These are phyloP conservation scores for Claviceps fusiformis DNA, from an alignment of 2,329 filamentous ascomycete genomes.

Conservation along the genomic window DNA sequence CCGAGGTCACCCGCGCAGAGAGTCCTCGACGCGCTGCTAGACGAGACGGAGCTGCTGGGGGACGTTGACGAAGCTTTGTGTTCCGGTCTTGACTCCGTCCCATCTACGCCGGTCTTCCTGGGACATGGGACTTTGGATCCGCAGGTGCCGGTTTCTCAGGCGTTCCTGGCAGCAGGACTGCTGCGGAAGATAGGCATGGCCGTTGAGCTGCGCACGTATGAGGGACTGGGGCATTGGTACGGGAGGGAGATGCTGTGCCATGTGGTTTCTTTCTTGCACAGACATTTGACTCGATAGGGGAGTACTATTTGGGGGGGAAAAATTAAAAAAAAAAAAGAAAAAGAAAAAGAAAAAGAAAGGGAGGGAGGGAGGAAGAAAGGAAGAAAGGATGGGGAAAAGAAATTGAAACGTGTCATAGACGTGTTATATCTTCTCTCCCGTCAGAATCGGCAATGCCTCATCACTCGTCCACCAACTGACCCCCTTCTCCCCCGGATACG, in stretches of 20 bases:
- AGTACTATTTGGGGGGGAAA: neutral
- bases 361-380: too few relatives aligned
- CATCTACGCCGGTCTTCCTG: constrained; percentile 28
- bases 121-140: constrained; percentile 30
- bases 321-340: too few relatives aligned
- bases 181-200: constrained; percentile 21
- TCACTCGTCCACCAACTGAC: constrained; percentile 79
- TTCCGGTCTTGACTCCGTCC: constrained; percentile 5
- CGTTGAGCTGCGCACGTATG: constrained; percentile 25
- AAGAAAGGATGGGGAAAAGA: too few relatives aligned
- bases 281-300: neutral
- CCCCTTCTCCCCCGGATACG: constrained; percentile 62
- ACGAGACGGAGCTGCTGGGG: constrained; percentile 14
- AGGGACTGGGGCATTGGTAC: constrained; percentile 31
- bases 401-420: too few relatives aligned
- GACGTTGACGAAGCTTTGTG: neutral
- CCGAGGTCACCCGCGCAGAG: constrained; percentile 7
- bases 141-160: constrained; percentile 25
- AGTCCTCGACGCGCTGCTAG: constrained; percentile 14
- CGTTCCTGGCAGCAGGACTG: constrained; percentile 18
- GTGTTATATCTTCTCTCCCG: constrained; percentile 40
- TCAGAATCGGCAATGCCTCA: constrained; percentile 62
- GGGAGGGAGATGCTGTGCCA: constrained; percentile 26
- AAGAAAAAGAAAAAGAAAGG: too few relatives aligned
- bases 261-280: constrained; percentile 19